Conservation (phyloP, 2,329 filamentous ascomycete species). For the Teratosphaeria zuluensis region DNA sequence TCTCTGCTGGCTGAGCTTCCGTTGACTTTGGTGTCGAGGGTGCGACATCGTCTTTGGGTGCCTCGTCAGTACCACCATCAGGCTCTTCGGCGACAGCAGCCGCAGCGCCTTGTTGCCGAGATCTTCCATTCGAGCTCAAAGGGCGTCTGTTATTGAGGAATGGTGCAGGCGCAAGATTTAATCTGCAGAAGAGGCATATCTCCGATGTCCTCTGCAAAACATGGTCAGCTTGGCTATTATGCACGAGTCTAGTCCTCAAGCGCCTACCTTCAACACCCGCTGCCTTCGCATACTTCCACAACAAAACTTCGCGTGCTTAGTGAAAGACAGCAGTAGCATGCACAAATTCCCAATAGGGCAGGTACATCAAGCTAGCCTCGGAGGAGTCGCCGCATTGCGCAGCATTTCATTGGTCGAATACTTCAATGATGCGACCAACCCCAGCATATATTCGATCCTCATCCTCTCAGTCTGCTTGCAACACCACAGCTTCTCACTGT, state of each 20-base stretch:
- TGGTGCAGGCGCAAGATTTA: not conserved
- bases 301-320: not conserved
- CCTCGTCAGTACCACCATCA: not conserved
- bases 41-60: no score
- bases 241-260: not conserved
- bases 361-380: not conserved
- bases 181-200: constrained; percentile 23
- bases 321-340: not conserved
- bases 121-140: not conserved
- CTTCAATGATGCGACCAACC: not conserved
- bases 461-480: not conserved
- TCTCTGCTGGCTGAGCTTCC: no score
- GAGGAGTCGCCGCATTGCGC: not conserved
- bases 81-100: not conserved
- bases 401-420: not conserved
- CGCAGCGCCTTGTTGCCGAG: not conserved
- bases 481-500: not conserved
- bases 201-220: constrained; percentile 8
- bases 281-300: constrained; percentile 17
- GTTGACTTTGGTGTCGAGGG: no score
- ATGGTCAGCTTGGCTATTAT: not conserved
- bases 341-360: not conserved
- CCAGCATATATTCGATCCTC: not conserved
- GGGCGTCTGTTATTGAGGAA: not conserved
- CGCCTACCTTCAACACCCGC: constrained; percentile 18